Evolutionary conservation across 2,329 filamentous ascomycete genomes (phyloP).

Genomic region (Neopestalotiopsis rosae): DNA sequence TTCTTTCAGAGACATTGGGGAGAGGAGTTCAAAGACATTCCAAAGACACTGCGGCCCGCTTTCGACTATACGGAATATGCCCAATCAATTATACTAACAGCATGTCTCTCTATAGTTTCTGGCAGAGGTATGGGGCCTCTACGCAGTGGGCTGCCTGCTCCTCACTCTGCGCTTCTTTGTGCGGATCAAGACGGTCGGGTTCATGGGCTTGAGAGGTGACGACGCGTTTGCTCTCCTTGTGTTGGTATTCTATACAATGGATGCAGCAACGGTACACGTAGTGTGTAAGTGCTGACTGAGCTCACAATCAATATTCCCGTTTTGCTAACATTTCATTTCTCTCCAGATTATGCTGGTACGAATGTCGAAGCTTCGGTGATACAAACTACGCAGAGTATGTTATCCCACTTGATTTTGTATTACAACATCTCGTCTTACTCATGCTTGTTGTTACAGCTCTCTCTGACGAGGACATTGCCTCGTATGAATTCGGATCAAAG

Average conservation of each 20-base stretch:
- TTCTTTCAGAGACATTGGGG: background rate
- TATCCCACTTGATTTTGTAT: background rate
- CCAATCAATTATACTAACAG: background rate
- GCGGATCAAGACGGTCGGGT: background rate
- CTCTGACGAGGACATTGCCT: background rate
- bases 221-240: conserved; percentile 8
- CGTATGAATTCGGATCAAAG: conserved; percentile 13
- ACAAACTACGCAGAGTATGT: conserved; percentile 6
- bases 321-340: background rate
- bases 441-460: conserved; percentile 1
- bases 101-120: conserved; percentile 2
- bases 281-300: background rate
- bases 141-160: background rate
- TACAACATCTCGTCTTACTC: background rate
- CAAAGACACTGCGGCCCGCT: background rate
- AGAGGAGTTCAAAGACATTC: background rate
- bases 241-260: background rate
- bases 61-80: background rate
- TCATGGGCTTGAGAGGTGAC: conserved; percentile 8
- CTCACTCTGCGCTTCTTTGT: conserved; percentile 8
- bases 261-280: conserved; percentile 7
- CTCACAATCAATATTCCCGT: background rate
- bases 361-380: conserved; percentile 13
- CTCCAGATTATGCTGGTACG: conserved; percentile 9
- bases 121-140: conserved; percentile 8